Percentiles rank a stretch among this genome's conserved stretches.
phyloP scores from a whole-genome alignment of 2,329 filamentous ascomycete species.

The Claviceps sp. region DNA sequence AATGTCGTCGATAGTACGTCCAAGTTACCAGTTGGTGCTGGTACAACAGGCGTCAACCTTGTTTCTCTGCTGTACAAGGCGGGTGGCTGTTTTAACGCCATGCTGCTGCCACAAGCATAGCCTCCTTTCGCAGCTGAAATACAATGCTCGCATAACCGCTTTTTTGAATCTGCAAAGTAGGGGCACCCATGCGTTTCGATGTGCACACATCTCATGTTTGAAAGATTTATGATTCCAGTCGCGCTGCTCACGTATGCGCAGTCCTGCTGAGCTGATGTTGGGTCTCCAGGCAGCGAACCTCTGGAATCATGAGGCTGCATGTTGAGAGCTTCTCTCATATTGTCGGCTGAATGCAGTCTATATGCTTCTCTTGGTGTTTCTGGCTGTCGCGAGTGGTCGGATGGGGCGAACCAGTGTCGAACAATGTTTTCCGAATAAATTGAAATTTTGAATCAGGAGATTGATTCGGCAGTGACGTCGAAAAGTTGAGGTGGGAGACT shows the following conservation, averaged over 20 bases:
- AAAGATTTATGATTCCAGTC: constrained; percentile 8
- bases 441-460: background rate
- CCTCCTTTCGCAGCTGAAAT: constrained; percentile 12
- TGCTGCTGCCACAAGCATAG: constrained; percentile 12
- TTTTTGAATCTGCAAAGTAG: constrained; percentile 16
- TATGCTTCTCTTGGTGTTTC: background rate
- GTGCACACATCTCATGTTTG: constrained; percentile 18
- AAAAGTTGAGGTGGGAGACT: background rate
- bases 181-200: constrained; percentile 14
- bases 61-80: background rate
- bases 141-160: constrained; percentile 13
- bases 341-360: background rate
- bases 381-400: background rate
- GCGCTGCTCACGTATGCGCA: background rate
- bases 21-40: no score
- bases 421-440: background rate
- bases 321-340: constrained; percentile 2
- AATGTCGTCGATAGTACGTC: no score
- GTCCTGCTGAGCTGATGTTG: background rate
- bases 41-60: background rate
- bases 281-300: background rate
- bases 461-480: background rate
- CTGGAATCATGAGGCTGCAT: background rate
- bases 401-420: background rate
- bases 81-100: background rate